phyloP scores from a whole-genome alignment of 2,329 filamentous ascomycete species.

The Byssothecium circinans region DNA sequence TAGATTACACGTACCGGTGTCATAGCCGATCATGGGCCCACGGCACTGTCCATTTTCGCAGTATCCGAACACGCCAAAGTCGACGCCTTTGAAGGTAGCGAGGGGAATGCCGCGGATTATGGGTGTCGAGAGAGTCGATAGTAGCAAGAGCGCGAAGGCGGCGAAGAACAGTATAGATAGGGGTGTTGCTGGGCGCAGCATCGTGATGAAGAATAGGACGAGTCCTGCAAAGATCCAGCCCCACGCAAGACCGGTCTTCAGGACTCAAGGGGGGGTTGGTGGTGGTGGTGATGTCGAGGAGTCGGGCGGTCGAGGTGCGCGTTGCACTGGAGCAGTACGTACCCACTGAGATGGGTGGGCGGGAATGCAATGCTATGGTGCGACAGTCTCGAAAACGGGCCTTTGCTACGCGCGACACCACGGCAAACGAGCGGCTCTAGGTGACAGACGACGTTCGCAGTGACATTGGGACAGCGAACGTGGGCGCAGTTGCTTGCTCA shows the following conservation, averaged over 20 bases:
- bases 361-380: constrained; percentile 15
- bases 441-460: constrained; percentile 29
- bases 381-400: constrained; percentile 22
- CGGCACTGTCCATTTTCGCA: constrained; percentile 71
- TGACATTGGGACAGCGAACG: constrained; percentile 26
- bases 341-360: no score
- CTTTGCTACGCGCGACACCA: constrained; percentile 23
- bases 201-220: constrained; percentile 51
- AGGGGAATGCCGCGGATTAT: constrained; percentile 84
- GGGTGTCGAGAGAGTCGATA: constrained; percentile 89
- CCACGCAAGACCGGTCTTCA: constrained; percentile 35
- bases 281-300: constrained; percentile 16
- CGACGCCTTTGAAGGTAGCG: constrained; percentile 72
- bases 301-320: constrained; percentile 7
- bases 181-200: constrained; percentile 91
- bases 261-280: constrained; percentile 18
- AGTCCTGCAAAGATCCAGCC: constrained; percentile 28
- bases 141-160: constrained; percentile 81
- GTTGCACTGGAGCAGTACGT: no score
- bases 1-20: constrained; percentile 64
- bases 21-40: constrained; percentile 79
- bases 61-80: constrained; percentile 91
- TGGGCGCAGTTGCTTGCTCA: constrained; percentile 7
- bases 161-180: constrained; percentile 80
- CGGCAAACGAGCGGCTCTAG: constrained; percentile 35